Percentiles rank a stretch among this genome's conserved stretches.
Conservation (phyloP, 192 early-diverging fungal species). For the Coemansia aciculifera region DNA sequence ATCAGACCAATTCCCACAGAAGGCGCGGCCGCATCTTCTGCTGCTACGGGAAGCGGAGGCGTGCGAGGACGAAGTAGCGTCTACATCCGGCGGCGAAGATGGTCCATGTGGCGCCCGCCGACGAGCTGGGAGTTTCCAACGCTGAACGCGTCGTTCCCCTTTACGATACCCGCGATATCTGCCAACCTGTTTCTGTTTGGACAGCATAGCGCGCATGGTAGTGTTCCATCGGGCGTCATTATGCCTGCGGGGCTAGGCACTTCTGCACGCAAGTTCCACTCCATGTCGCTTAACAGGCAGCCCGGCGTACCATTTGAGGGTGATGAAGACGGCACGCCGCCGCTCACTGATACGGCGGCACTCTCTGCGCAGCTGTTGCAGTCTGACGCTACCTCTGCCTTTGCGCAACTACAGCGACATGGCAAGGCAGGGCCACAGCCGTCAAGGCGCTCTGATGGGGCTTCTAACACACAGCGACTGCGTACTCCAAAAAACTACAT, state of each 20-base stretch:
- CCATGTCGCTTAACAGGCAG: constrained; percentile 43
- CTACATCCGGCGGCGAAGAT: constrained; percentile 21
- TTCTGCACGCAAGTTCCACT: constrained; percentile 54
- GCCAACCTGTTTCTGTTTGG: constrained; percentile 35
- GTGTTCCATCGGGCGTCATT: constrained; percentile 39
- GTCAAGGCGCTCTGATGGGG: constrained; percentile 30
- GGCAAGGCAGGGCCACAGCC: constrained; percentile 10
- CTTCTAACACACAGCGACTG: constrained; percentile 5
- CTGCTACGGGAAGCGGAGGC: background rate
- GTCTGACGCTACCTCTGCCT: constrained; percentile 11
- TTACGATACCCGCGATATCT: constrained; percentile 51
- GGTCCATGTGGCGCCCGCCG: constrained; percentile 26
- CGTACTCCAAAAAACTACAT: constrained; percentile 53
- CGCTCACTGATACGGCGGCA: constrained; percentile 25
- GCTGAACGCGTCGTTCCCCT: constrained; percentile 51
- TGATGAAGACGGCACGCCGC: constrained; percentile 8
- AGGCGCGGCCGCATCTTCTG: background rate
- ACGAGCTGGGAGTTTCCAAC: constrained; percentile 51
- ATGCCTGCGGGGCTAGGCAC: constrained; percentile 51
- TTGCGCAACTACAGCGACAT: constrained; percentile 15
- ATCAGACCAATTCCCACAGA: background rate
- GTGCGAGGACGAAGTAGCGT: background rate
- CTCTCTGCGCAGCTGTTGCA: constrained; percentile 24
- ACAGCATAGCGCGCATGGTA: constrained; percentile 19
- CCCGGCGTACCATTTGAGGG: constrained; percentile 40